These are phyloP conservation scores for Termitomyces sp. DNA, from an alignment of 768 basidiomycete species.

Conservation along the genomic window DNA sequence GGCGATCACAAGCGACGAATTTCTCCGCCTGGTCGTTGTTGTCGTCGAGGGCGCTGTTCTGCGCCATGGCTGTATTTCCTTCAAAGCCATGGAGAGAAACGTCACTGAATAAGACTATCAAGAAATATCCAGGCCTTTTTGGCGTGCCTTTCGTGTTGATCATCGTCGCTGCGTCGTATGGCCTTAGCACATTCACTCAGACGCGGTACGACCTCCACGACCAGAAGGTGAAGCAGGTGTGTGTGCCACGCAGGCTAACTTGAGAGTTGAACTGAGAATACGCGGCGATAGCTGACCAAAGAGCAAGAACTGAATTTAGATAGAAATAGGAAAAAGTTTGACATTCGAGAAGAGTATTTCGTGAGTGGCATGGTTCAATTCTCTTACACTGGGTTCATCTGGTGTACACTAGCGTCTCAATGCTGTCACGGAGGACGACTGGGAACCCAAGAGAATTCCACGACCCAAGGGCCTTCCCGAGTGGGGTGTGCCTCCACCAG, in stretches of 20 bases:
- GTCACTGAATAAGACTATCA: constrained; percentile 41
- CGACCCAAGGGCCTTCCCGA: constrained; percentile 88
- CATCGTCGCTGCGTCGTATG: constrained; percentile 86
- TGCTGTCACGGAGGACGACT: constrained; percentile 63
- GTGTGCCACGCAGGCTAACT: constrained; percentile 12
- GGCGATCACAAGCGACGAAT: not conserved
- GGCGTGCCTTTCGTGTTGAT: constrained; percentile 85
- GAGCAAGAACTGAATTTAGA: constrained; percentile 78
- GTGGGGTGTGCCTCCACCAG: constrained; percentile 84
- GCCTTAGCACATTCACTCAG: constrained; percentile 79
- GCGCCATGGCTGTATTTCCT: constrained; percentile 49
- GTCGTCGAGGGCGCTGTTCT: constrained; percentile 3
- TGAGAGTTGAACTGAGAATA: not conserved
- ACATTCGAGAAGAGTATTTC: constrained; percentile 94
- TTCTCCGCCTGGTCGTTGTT: not conserved
- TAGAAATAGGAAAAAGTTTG: constrained; percentile 74
- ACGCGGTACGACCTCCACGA: constrained; percentile 89
- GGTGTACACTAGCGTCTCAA: constrained; percentile 57
- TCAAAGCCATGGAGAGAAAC: constrained; percentile 24
- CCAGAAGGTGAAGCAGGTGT: constrained; percentile 70
- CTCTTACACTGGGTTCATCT: not conserved
- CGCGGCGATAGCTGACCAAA: constrained; percentile 52
- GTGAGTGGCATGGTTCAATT: constrained; percentile 53
- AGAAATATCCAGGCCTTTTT: constrained; percentile 69
- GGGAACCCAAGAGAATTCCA: constrained; percentile 84